Evolutionary conservation across 495 filamentous ascomycete genomes (phyloP).

Genomic region (Glonium stellatum): DNA sequence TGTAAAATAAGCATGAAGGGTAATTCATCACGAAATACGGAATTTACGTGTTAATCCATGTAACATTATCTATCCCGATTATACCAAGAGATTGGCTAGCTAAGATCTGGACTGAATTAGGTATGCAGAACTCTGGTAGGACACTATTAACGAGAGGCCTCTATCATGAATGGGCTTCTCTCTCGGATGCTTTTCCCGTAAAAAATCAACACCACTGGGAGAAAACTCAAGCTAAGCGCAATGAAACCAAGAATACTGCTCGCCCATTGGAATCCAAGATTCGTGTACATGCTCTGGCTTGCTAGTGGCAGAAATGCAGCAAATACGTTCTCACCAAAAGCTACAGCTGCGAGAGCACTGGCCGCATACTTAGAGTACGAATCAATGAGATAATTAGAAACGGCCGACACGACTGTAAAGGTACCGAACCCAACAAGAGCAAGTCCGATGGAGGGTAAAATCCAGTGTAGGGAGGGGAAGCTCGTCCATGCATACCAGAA

Average conservation of each 20-base stretch:
- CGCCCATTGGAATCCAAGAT: slow-evolving; percentile 36
- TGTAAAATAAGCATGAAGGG: too few species aligned
- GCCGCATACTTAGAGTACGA: slow-evolving; percentile 38
- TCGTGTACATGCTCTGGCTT: slow-evolving; percentile 32
- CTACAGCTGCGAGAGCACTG: slow-evolving; percentile 34
- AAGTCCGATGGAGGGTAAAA: slow-evolving; percentile 31
- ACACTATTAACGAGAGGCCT: too few species aligned
- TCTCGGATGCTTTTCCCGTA: slow-evolving; percentile 27
- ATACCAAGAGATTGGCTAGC: too few species aligned
- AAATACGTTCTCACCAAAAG: slow-evolving; percentile 37
- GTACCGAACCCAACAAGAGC: slow-evolving; percentile 33
- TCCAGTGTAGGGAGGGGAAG: slow-evolving; percentile 30
- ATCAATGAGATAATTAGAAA: slow-evolving; percentile 35
- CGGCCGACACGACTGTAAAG: slow-evolving; percentile 29
- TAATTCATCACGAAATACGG: too few species aligned
- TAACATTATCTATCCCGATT: too few species aligned
- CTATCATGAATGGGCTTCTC: slow-evolving; percentile 34
- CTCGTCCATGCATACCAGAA: slow-evolving; percentile 35
- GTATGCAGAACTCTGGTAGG: too few species aligned
- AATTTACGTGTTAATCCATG: too few species aligned
- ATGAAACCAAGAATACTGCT: slow-evolving; percentile 32
- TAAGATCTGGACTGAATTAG: too few species aligned
- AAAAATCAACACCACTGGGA: slow-evolving; percentile 31
- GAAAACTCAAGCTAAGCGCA: slow-evolving; percentile 34
- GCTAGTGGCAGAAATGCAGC: slow-evolving; percentile 38